Conservation (phyloP, 257 asterid species). For the Osmanthus fragrans region DNA sequence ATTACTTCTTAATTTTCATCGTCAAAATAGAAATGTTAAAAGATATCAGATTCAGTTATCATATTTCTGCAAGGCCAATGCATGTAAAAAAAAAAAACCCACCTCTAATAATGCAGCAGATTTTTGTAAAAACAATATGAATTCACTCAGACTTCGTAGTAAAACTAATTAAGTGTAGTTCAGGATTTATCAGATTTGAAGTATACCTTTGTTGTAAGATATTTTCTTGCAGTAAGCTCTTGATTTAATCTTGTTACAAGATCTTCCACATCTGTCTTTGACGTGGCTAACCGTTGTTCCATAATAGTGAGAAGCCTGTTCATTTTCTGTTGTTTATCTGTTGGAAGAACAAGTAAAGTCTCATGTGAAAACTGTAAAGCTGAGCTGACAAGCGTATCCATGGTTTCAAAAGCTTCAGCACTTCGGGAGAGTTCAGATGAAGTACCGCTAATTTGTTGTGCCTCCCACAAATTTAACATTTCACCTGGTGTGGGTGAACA, state of each 20-base stretch:
- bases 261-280: constrained; percentile 55
- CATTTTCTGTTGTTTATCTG: constrained; percentile 46
- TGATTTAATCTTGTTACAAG: constrained; percentile 54
- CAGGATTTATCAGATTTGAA: constrained; percentile 2
- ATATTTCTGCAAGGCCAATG: neutral
- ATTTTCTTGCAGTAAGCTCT: constrained; percentile 58
- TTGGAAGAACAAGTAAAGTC: constrained; percentile 38
- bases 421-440: constrained; percentile 34
- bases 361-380: constrained; percentile 32
- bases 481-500: constrained; percentile 18
- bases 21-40: neutral
- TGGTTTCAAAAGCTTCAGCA: constrained; percentile 32
- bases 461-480: constrained; percentile 1
- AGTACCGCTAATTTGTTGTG: constrained; percentile 18
- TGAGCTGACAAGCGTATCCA: constrained; percentile 20
- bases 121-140: neutral
- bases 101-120: neutral
- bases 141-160: too few species aligned
- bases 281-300: constrained; percentile 46
- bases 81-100: too few species aligned
- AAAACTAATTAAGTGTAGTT: neutral
- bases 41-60: neutral
- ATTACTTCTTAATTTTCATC: too few species aligned
- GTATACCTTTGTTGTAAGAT: constrained; percentile 56
- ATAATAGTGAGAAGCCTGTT: constrained; percentile 38